Percentiles rank a stretch among this genome's conserved stretches.
Conservation (phyloP, 768 basidiomycete species). For the Tephrocybe rancida region DNA sequence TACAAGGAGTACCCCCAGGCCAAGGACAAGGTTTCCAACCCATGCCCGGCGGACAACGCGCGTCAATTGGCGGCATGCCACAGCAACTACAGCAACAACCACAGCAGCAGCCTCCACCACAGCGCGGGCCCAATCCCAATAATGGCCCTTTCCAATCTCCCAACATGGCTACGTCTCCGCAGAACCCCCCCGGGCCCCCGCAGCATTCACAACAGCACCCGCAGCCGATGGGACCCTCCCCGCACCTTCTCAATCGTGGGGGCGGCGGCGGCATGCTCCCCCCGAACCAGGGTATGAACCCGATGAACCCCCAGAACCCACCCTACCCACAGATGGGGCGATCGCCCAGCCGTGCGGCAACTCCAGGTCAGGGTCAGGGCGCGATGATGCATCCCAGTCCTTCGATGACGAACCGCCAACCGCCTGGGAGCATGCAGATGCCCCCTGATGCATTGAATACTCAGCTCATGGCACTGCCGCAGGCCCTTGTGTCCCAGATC, state of each 20-base stretch:
- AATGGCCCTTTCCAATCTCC: conserved; percentile 68
- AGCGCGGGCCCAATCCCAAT: conserved; percentile 49
- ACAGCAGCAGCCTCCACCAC: conserved; percentile 28
- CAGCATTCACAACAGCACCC: conserved; percentile 27
- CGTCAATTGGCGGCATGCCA: conserved; percentile 22
- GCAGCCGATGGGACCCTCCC: conserved; percentile 49
- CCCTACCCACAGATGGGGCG: conserved; percentile 47
- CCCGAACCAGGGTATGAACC: conserved; percentile 43
- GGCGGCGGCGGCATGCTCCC: conserved; percentile 47
- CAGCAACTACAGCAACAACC: conserved; percentile 17
- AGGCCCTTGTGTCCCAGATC: conserved; percentile 23
- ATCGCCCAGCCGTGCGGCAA: conserved; percentile 61
- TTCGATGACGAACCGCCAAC: conserved; percentile 50
- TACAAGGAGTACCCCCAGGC: conserved; percentile 25
- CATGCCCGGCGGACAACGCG: conserved; percentile 17
- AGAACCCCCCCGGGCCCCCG: conserved; percentile 36
- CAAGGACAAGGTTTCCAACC: conserved; percentile 31
- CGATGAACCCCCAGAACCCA: conserved; percentile 32
- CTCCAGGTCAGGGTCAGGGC: conserved; percentile 24
- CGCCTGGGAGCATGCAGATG: conserved; percentile 29
- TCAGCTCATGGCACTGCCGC: conserved; percentile 47
- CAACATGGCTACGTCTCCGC: conserved; percentile 63
- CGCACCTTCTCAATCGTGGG: conserved; percentile 43
- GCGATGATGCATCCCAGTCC: conserved; percentile 60
- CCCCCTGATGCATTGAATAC: conserved; percentile 28